Conservation (phyloP, 768 basidiomycete species). For the Tulasnella sp. region DNA sequence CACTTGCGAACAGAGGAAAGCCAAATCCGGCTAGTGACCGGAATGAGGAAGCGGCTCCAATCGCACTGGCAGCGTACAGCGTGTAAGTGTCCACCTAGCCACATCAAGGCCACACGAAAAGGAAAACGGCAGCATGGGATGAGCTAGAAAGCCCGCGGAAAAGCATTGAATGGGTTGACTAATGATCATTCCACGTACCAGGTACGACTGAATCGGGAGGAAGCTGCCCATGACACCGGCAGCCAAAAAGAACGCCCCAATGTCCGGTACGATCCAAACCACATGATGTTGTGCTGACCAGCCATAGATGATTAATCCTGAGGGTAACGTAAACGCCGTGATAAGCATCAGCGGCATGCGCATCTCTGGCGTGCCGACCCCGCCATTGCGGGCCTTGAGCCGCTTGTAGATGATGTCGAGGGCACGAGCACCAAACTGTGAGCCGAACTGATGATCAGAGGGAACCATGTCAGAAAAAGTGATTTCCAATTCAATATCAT, state of each 20-base stretch:
- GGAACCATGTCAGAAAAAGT: conserved; percentile 34
- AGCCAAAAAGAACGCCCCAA: conserved; percentile 30
- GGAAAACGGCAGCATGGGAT: too few relatives aligned
- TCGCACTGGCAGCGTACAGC: conserved; percentile 31
- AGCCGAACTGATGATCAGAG: conserved; percentile 3
- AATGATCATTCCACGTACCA: conserved; percentile 9
- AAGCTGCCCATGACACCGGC: conserved; percentile 33
- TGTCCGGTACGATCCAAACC: conserved; percentile 61
- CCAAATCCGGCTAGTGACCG: conserved; percentile 59
- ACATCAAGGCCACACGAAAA: too few relatives aligned
- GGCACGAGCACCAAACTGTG: conserved; percentile 36
- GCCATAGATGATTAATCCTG: conserved; percentile 57
- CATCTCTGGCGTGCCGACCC: conserved; percentile 45
- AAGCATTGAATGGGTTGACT: too few relatives aligned
- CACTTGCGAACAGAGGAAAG: conserved; percentile 67
- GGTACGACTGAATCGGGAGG: conserved; percentile 40
- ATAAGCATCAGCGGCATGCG: conserved; percentile 16
- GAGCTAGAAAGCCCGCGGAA: too few relatives aligned
- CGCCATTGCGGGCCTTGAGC: conserved; percentile 41
- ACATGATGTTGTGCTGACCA: conserved; percentile 46
- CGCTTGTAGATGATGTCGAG: conserved; percentile 46
- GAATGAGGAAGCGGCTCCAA: conserved; percentile 52
- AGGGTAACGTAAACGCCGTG: conserved; percentile 39
- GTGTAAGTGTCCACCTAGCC: conserved; percentile 24
- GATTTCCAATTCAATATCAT: conserved; percentile 61